A percentile compares a stretch with the other conserved stretches of the same genome.
phyloP scores from a whole-genome alignment of 2,329 filamentous ascomycete genomes.

The Epichloe hybrida region DNA sequence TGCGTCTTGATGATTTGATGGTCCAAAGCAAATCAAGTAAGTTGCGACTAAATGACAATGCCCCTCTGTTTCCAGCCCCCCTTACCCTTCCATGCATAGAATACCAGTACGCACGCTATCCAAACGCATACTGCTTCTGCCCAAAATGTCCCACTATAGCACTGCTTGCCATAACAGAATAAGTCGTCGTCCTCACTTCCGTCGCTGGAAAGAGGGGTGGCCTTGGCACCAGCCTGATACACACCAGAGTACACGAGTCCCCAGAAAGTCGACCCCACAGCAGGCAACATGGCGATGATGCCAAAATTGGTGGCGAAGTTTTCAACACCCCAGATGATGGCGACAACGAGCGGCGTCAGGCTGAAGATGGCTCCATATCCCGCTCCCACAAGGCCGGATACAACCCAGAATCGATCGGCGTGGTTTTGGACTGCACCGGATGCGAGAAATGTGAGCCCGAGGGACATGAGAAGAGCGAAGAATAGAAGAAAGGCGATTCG shows the following conservation, averaged over 20 bases:
- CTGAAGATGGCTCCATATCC: slow-evolving; percentile 90
- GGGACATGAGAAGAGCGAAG: slow-evolving; percentile 59
- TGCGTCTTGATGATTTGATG: no score
- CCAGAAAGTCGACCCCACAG: slow-evolving; percentile 79
- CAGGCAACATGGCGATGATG: slow-evolving; percentile 84
- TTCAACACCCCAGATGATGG: slow-evolving; percentile 96
- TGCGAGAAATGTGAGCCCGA: slow-evolving; percentile 67
- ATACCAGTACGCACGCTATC: slow-evolving; percentile 57
- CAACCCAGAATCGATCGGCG: slow-evolving; percentile 68
- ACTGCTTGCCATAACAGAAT: slow-evolving; percentile 69
- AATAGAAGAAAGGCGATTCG: slow-evolving; percentile 68
- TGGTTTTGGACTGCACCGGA: slow-evolving; percentile 63
- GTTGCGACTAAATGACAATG: slow-evolving; percentile 40
- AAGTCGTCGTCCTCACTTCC: slow-evolving; percentile 29
- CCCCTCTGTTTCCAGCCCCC: slow-evolving; percentile 63
- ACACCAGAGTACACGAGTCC: slow-evolving; percentile 74
- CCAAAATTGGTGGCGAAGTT: slow-evolving; percentile 99
- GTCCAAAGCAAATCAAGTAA: neutral
- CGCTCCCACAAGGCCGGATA: slow-evolving; percentile 72
- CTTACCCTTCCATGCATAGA: slow-evolving; percentile 69
- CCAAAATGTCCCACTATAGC: slow-evolving; percentile 77
- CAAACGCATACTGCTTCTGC: slow-evolving; percentile 71
- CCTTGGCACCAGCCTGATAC: slow-evolving; percentile 54
- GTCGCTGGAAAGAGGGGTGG: slow-evolving; percentile 18
- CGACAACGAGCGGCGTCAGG: slow-evolving; percentile 80